These are phyloP conservation scores for Trichoderma cornu-damae DNA, from an alignment of 2,329 filamentous ascomycete species.

Conservation along the genomic window DNA sequence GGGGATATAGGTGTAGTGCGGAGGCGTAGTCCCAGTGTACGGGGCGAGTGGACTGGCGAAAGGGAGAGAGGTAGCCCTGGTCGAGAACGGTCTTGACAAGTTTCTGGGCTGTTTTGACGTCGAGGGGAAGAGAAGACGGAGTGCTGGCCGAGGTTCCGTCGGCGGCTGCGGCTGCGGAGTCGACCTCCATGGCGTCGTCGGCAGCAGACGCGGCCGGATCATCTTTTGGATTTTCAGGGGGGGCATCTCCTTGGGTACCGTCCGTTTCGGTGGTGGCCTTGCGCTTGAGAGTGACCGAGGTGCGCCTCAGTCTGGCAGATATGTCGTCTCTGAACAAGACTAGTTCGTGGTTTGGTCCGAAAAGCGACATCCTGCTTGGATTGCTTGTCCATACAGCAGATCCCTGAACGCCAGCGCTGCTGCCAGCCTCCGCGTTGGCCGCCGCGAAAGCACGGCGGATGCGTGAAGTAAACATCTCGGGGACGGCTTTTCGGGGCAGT, in stretches of 20 bases:
- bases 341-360: conserved; percentile 83
- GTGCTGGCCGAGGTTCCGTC: conserved; percentile 20
- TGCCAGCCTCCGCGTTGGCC: conserved; percentile 66
- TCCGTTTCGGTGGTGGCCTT: conserved; percentile 31
- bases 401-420: conserved; percentile 34
- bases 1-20: conserved; percentile 74
- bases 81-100: conserved; percentile 89
- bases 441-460: conserved; percentile 74
- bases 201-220: conserved; percentile 19
- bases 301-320: conserved; percentile 69
- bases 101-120: conserved; percentile 60
- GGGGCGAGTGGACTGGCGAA: conserved; percentile 71
- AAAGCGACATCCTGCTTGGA: conserved; percentile 74
- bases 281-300: conserved; percentile 64
- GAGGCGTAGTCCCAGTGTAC: conserved; percentile 84
- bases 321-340: conserved; percentile 85
- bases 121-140: conserved; percentile 35
- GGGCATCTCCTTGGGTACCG: not conserved
- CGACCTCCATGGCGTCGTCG: conserved; percentile 39
- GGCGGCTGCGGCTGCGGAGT: conserved; percentile 28
- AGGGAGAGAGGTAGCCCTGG: conserved; percentile 83
- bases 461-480: conserved; percentile 84
- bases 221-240: not conserved
- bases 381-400: conserved; percentile 84
- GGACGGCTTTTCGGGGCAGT: conserved; percentile 66